Evolutionary conservation across 257 asterid genomes (phyloP).

Genomic region (Lithospermum erythrorhizon): DNA sequence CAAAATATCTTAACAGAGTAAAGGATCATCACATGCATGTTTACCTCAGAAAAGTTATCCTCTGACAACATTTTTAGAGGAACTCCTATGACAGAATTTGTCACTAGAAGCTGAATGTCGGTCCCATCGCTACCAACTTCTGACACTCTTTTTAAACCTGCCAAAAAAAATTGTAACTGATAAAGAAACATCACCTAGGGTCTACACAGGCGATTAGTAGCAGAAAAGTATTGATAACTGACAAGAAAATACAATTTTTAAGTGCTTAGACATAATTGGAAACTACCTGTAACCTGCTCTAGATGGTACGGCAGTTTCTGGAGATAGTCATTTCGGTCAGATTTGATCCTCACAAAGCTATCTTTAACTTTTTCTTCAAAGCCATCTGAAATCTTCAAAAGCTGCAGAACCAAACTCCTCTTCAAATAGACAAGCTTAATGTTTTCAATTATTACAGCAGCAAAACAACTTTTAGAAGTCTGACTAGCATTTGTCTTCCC

Average conservation of each 20-base stretch:
- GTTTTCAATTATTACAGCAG: slow-evolving; percentile 60
- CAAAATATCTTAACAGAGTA: not conserved
- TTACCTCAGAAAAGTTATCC: slow-evolving; percentile 68
- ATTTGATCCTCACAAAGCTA: slow-evolving; percentile 75
- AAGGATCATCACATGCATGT: not conserved
- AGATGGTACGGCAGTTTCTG: slow-evolving; percentile 74
- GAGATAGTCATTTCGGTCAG: slow-evolving; percentile 61
- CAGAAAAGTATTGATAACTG: not conserved
- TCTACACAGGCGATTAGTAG: too few relatives aligned
- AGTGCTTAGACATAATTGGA: not conserved
- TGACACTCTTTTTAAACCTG: slow-evolving; percentile 45
- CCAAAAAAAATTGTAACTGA: slow-evolving; percentile 9
- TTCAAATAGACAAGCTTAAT: slow-evolving; percentile 63
- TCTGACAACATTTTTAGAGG: slow-evolving; percentile 52
- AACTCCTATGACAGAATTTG: slow-evolving; percentile 44
- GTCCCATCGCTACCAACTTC: slow-evolving; percentile 32
- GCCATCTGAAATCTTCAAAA: slow-evolving; percentile 43
- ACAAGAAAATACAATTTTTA: not conserved
- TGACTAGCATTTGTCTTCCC: slow-evolving; percentile 31
- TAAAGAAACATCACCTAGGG: not conserved
- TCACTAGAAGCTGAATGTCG: slow-evolving; percentile 43
- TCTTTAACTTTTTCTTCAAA: slow-evolving; percentile 54
- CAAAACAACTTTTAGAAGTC: slow-evolving; percentile 60
- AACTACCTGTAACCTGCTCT: slow-evolving; percentile 70
- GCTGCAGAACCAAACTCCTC: slow-evolving; percentile 58